Percentiles rank a stretch among this genome's conserved stretches.
Evolutionary conservation across 2,329 filamentous ascomycete species (phyloP).

Genomic region (Tricladium varicosporioides): DNA sequence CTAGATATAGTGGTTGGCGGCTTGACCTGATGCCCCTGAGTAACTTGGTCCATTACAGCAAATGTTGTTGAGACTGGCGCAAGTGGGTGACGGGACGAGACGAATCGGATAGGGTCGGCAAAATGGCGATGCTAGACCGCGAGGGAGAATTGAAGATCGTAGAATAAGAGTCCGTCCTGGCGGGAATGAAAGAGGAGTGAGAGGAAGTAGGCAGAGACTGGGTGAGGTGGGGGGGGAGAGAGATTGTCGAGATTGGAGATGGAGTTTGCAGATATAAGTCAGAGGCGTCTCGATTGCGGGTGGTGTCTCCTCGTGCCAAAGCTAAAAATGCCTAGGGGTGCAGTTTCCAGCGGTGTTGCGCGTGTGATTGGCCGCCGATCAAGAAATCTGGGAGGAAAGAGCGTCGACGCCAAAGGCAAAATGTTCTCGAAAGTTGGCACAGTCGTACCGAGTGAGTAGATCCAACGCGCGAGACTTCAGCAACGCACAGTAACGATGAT

Average conservation of each 20-base stretch:
- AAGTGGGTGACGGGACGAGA: neutral
- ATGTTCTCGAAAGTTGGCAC: neutral
- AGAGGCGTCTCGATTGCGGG: neutral
- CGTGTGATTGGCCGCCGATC: neutral
- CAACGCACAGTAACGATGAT: neutral
- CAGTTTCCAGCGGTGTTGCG: neutral
- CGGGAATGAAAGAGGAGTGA: neutral
- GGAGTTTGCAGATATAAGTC: neutral
- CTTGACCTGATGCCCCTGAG: conserved; percentile 9
- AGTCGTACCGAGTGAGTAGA: neutral
- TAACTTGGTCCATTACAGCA: conserved; percentile 8
- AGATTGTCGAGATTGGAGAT: neutral
- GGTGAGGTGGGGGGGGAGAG: neutral
- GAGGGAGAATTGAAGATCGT: neutral
- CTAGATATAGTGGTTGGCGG: conserved; percentile 14
- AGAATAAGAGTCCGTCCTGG: neutral
- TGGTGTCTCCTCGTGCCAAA: neutral
- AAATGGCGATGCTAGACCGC: neutral
- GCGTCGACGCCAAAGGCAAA: neutral
- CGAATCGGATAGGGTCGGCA: neutral
- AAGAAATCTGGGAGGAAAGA: neutral
- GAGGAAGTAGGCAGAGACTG: neutral
- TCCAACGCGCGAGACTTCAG: neutral
- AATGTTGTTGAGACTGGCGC: neutral
- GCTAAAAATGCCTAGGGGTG: neutral